phyloP scores from a whole-genome alignment of 2,329 filamentous ascomycete species.

The Fusarium succisae region DNA sequence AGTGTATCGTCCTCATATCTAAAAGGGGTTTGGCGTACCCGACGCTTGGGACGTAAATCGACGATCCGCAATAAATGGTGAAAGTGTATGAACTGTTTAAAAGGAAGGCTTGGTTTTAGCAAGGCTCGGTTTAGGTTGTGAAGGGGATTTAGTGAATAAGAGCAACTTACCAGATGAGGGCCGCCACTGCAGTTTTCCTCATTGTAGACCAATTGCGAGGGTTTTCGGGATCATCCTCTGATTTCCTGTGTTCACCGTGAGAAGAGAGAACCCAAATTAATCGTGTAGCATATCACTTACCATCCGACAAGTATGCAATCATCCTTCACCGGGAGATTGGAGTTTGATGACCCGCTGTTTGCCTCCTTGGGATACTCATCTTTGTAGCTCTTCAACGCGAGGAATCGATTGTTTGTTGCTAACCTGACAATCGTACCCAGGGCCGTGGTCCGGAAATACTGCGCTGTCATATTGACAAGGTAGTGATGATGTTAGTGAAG shows the following conservation, averaged over 20 bases:
- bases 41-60: neutral
- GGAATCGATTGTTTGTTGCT: neutral
- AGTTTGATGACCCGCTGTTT: neutral
- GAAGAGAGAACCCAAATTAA: neutral
- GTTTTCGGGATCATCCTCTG: neutral
- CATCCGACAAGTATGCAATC: neutral
- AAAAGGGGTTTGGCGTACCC: neutral
- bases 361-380: neutral
- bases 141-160: neutral
- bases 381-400: neutral
- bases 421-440: neutral
- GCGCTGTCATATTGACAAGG: neutral
- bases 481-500: neutral
- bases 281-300: neutral
- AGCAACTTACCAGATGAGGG: neutral
- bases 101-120: neutral
- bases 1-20: neutral
- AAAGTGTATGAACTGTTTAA: neutral
- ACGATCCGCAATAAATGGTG: neutral
- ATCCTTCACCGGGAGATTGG: neutral
- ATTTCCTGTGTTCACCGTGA: neutral
- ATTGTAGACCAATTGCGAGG: neutral
- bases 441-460: neutral
- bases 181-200: neutral
- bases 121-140: neutral